Conservation (phyloP, 108 stramenopile genomes). For the Pseudonitzschia delicatissima region DNA sequence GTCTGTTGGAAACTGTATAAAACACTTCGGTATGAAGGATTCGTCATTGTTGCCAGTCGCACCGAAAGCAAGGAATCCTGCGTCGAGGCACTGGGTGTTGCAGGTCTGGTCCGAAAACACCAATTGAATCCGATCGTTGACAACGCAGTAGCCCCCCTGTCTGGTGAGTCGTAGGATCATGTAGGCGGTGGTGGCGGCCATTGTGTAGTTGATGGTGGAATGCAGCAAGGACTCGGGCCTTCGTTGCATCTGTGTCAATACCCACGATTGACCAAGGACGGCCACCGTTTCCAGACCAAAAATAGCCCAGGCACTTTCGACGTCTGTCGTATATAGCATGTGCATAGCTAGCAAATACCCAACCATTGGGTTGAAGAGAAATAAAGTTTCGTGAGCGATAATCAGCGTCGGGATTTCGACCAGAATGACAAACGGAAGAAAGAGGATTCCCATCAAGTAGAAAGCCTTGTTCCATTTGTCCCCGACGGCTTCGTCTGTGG, state of each 20-base stretch:
- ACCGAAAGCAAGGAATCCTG: constrained; percentile 5
- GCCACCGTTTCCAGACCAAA: constrained; percentile 5
- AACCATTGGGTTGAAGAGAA: constrained; percentile 17
- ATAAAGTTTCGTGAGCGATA: constrained; percentile 1
- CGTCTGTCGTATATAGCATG: constrained; percentile 9
- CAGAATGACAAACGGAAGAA: constrained; percentile 3
- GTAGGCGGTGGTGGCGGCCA: not conserved
- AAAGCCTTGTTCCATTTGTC: constrained; percentile 8
- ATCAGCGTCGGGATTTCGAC: constrained; percentile 6
- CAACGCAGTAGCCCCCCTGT: constrained; percentile 12
- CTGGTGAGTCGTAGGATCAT: not conserved
- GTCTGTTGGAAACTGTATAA: constrained; percentile 13
- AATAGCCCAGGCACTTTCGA: not conserved
- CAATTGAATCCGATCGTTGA: constrained; percentile 2
- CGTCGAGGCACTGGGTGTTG: constrained; percentile 4
- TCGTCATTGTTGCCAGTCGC: not conserved
- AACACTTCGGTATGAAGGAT: not conserved
- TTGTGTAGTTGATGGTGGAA: constrained; percentile 4
- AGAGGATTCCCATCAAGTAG: not conserved
- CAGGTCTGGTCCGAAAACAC: constrained; percentile 1
- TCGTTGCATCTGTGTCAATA: constrained; percentile 5
- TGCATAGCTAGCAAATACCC: constrained; percentile 12
- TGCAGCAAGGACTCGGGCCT: constrained; percentile 4
- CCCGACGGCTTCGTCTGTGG: not conserved
- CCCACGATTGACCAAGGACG: constrained; percentile 2